These are phyloP conservation scores for Camelina laxa DNA, from an alignment of 345 rosid genomes.

Conservation along the genomic window DNA sequence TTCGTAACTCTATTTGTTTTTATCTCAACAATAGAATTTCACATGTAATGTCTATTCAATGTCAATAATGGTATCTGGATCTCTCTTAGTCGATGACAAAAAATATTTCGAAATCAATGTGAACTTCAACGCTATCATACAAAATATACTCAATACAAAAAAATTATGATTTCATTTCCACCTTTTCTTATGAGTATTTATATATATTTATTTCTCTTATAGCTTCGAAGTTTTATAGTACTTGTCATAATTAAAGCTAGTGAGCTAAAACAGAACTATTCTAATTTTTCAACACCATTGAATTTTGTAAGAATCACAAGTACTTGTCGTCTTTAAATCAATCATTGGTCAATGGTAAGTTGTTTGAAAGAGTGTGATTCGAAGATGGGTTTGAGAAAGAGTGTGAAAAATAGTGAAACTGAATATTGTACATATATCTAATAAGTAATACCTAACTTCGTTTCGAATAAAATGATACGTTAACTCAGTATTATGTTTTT, in stretches of 20 bases:
- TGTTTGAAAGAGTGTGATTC: too few species aligned
- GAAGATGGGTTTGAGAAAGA: neutral
- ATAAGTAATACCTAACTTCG: neutral
- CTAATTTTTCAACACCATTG: slow-evolving; percentile 12
- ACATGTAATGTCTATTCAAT: slow-evolving; percentile 42
- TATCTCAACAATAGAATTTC: slow-evolving; percentile 38
- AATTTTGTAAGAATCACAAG: neutral
- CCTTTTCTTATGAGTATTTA: neutral
- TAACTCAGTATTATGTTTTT: too few species aligned
- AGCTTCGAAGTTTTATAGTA: neutral
- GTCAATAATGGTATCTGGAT: slow-evolving; percentile 34
- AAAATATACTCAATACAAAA: slow-evolving; percentile 24
- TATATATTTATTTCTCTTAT: neutral
- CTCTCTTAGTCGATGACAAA: slow-evolving; percentile 38
- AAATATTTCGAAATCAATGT: slow-evolving; percentile 32
- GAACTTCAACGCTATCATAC: slow-evolving; percentile 17
- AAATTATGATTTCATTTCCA: neutral
- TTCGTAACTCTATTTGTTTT: slow-evolving; percentile 33
- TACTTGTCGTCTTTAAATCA: neutral
- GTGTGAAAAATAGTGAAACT: neutral
- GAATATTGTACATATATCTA: too few species aligned
- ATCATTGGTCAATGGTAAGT: slow-evolving; percentile 3
- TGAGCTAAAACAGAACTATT: neutral
- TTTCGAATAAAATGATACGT: too few species aligned
- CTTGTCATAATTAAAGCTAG: neutral